These are phyloP conservation scores for Carallia brachiata DNA, from an alignment of 345 rosid species.

Conservation along the genomic window DNA sequence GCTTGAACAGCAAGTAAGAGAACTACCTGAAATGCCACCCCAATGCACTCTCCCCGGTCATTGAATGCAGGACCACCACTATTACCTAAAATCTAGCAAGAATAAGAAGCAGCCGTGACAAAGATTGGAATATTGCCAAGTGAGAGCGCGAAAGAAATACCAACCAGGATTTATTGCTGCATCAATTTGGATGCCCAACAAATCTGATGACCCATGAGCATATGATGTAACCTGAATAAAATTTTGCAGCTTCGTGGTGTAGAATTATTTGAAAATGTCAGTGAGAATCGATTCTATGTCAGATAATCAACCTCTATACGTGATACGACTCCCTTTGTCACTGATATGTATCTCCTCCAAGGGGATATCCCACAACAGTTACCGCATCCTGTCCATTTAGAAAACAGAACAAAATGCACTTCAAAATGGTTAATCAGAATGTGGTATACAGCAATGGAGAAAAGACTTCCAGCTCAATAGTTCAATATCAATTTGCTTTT, in stretches of 20 bases:
- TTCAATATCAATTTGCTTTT: not conserved
- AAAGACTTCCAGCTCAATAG: not conserved
- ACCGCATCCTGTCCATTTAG: constrained; percentile 81
- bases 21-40: constrained; percentile 97
- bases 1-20: constrained; percentile 9
- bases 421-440: constrained; percentile 13
- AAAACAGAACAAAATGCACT: constrained; percentile 19
- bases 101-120: constrained; percentile 64
- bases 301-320: constrained; percentile 76
- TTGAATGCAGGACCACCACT: constrained; percentile 99
- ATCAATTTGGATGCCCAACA: constrained; percentile 95
- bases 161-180: constrained; percentile 97
- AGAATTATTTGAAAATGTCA: not conserved
- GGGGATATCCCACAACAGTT: constrained; percentile 97
- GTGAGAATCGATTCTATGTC: constrained; percentile 17
- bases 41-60: constrained; percentile 95
- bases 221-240: constrained; percentile 82
- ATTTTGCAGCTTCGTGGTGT: constrained; percentile 5
- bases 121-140: constrained; percentile 31
- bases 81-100: constrained; percentile 85
- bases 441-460: not conserved
- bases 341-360: constrained; percentile 98
- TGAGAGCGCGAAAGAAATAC: constrained; percentile 20
- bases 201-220: constrained; percentile 96
- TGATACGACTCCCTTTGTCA: constrained; percentile 96